A percentile compares a stretch with the other conserved stretches of the same genome.
Evolutionary conservation across 2,329 filamentous ascomycete genomes (phyloP).

Genomic region (Stagonosporopsis vannaccii): DNA sequence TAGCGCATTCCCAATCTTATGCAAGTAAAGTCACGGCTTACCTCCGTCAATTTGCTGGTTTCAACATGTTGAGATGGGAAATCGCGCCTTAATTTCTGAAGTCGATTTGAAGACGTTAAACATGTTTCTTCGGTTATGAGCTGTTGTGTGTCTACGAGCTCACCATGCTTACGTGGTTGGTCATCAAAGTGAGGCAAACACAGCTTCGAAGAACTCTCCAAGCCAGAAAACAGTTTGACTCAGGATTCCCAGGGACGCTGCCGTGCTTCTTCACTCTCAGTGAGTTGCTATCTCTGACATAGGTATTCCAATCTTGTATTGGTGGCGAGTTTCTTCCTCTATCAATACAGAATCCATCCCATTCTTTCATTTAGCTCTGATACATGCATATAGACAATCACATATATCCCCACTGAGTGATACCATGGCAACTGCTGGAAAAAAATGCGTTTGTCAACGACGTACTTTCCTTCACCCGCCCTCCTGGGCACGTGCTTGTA

Average conservation of each 20-base stretch:
- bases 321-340: too few relatives aligned
- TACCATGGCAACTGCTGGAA: neutral
- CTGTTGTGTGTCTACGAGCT: neutral
- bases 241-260: neutral
- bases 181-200: neutral
- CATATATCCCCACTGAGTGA: neutral
- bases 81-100: neutral
- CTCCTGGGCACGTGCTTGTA: neutral
- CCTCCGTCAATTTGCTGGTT: neutral
- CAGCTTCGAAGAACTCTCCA: too few relatives aligned
- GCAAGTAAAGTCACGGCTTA: constrained; percentile 1
- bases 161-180: neutral
- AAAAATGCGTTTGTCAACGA: neutral
- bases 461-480: neutral
- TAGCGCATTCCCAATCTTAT: neutral
- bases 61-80: neutral
- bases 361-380: neutral
- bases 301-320: too few relatives aligned
- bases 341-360: too few relatives aligned
- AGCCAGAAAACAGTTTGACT: neutral
- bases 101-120: neutral
- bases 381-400: neutral
- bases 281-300: too few relatives aligned
- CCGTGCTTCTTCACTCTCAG: neutral
- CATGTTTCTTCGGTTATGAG: neutral